Evolutionary conservation across 2,329 filamentous ascomycete species (phyloP).

Genomic region (Rutstroemia sp.): DNA sequence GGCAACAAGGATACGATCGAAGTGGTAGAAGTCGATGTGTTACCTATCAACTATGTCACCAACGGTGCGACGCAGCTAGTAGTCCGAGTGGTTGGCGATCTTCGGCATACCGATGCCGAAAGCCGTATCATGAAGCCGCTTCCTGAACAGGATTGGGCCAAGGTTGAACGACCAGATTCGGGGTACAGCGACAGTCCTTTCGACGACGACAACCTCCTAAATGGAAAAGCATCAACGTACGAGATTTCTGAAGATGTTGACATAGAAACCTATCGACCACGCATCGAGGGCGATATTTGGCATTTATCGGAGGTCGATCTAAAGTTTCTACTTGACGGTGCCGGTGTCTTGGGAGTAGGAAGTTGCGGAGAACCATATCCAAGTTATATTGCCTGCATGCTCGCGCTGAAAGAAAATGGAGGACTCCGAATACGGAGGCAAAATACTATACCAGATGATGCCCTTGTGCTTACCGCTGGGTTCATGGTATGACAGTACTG

Average conservation of each 20-base stretch:
- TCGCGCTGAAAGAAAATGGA: constrained; percentile 20
- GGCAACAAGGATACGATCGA: constrained; percentile 23
- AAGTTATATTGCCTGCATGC: constrained; percentile 38
- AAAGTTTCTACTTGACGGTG: constrained; percentile 48
- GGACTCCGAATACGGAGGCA: constrained; percentile 23
- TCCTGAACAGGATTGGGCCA: not conserved
- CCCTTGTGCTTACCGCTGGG: constrained; percentile 21
- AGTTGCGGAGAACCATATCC: constrained; percentile 44
- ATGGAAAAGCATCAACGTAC: constrained; percentile 21
- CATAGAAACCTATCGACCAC: constrained; percentile 33
- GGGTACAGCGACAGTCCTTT: constrained; percentile 1
- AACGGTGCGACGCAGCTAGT: constrained; percentile 24
- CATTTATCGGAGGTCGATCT: constrained; percentile 51
- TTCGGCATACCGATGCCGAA: constrained; percentile 18
- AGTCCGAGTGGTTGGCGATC: constrained; percentile 26
- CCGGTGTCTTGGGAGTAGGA: constrained; percentile 54
- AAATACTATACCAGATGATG: constrained; percentile 25
- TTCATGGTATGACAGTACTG: constrained; percentile 23
- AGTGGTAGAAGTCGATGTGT: constrained; percentile 25
- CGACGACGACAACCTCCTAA: not conserved
- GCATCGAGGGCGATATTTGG: constrained; percentile 45
- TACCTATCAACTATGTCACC: constrained; percentile 26
- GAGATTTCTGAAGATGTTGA: constrained; percentile 19
- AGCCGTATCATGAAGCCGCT: constrained; percentile 2
- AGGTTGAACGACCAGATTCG: not conserved